These are phyloP conservation scores for Fusarium siculi DNA, from an alignment of 2,329 filamentous ascomycete genomes.

Conservation along the genomic window DNA sequence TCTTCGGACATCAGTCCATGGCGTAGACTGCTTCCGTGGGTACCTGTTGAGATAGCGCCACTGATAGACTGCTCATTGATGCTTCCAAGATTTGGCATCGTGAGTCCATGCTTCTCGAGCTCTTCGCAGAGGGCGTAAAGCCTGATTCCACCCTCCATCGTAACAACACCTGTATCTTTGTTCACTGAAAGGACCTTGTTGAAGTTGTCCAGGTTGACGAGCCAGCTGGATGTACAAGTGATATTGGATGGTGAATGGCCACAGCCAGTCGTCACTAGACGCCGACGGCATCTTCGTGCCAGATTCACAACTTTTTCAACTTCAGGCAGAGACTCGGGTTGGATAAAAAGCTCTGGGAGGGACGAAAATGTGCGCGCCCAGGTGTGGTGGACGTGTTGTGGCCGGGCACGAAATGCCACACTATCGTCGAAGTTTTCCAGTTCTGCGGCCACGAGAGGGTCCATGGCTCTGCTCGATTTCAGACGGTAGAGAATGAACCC, in stretches of 20 bases:
- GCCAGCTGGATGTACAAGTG: constrained; percentile 93
- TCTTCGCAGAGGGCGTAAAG: constrained; percentile 78
- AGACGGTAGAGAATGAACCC: not conserved
- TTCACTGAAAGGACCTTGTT: constrained; percentile 78
- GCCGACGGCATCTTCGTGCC: constrained; percentile 81
- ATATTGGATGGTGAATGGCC: constrained; percentile 92
- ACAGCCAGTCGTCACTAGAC: constrained; percentile 87
- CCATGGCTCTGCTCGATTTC: constrained; percentile 45
- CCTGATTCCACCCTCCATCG: constrained; percentile 89
- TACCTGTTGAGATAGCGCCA: constrained; percentile 91
- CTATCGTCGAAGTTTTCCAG: constrained; percentile 48
- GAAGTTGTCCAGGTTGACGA: constrained; percentile 91
- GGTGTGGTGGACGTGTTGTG: constrained; percentile 82
- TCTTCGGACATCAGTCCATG: constrained; percentile 88
- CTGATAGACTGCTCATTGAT: constrained; percentile 95
- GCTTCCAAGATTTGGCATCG: constrained; percentile 91
- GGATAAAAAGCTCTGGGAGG: constrained; percentile 89
- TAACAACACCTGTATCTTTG: constrained; percentile 70
- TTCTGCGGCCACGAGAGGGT: constrained; percentile 51
- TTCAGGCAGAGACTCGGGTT: constrained; percentile 81
- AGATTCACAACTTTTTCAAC: constrained; percentile 85
- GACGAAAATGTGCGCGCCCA: constrained; percentile 96
- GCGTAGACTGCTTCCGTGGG: constrained; percentile 85
- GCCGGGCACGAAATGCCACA: constrained; percentile 80
- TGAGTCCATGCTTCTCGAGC: constrained; percentile 79